Percentiles rank a stretch among this genome's conserved stretches.
phyloP scores from a whole-genome alignment of 2,329 filamentous ascomycete genomes.

The Chaetothyriales sp. region DNA sequence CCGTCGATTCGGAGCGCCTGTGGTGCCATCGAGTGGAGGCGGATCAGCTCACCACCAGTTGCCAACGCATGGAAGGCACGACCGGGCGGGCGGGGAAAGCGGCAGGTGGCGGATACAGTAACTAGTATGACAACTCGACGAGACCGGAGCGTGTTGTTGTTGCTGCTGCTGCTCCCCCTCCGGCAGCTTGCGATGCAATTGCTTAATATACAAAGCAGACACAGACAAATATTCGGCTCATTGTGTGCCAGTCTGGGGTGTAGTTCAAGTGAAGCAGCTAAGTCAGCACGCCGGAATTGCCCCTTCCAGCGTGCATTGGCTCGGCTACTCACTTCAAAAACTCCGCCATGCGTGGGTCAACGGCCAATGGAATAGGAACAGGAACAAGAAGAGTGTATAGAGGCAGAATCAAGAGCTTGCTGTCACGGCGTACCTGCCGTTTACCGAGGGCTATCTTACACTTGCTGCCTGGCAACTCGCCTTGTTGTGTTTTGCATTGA shows the following conservation, averaged over 20 bases:
- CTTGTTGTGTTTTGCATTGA: not conserved
- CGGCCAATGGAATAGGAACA: not conserved
- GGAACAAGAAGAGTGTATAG: not conserved
- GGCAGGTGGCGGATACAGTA: not conserved
- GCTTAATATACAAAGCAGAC: not conserved
- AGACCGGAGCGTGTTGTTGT: not conserved
- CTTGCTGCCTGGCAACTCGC: not conserved
- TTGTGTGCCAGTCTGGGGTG: not conserved
- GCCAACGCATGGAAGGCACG: slow-evolving; percentile 1
- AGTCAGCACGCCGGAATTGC: not conserved
- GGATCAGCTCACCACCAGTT: not conserved
- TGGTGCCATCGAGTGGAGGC: slow-evolving; percentile 46
- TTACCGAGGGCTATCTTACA: no score
- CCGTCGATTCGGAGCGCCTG: slow-evolving; percentile 75
- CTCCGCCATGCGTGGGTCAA: no score
- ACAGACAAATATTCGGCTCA: not conserved
- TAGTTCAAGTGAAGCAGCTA: not conserved
- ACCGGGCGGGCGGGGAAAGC: slow-evolving; percentile 8
- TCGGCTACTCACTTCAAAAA: not conserved
- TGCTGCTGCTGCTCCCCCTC: not conserved
- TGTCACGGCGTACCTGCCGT: no score
- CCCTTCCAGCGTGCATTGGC: no score
- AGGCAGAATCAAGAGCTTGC: not conserved
- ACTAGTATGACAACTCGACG: not conserved
- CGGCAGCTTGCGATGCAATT: not conserved